phyloP scores from a whole-genome alignment of 306 rosid genomes.

The Canavalia ensiformis region DNA sequence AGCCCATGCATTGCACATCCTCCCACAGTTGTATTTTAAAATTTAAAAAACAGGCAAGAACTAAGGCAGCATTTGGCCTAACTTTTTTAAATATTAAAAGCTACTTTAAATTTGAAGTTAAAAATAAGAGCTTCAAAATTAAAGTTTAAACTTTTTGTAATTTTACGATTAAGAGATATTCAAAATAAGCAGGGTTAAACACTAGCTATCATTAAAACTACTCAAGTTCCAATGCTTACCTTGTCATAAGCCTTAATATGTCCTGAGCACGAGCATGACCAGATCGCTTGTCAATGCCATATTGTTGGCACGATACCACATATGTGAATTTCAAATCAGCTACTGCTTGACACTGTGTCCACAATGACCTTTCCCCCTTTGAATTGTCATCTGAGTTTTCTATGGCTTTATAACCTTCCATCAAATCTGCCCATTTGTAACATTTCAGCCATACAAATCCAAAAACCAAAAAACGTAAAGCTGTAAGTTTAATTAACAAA shows the following conservation, averaged over 20 bases:
- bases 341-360: constrained; percentile 94
- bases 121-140: no score
- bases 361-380: constrained; percentile 82
- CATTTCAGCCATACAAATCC: constrained; percentile 28
- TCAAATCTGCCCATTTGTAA: constrained; percentile 71
- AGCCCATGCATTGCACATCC: not conserved
- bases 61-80: no score
- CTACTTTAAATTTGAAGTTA: no score
- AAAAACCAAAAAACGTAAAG: not conserved
- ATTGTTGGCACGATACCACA: constrained; percentile 93
- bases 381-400: constrained; percentile 80
- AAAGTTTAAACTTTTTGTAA: no score
- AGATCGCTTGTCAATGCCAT: constrained; percentile 94
- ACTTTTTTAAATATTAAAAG: no score
- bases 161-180: not conserved
- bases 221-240: constrained; percentile 57
- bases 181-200: not conserved
- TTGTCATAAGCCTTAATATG: constrained; percentile 89
- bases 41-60: constrained; percentile 9
- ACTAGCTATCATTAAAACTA: not conserved
- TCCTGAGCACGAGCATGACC: constrained; percentile 84
- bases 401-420: constrained; percentile 96
- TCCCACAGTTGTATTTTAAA: constrained; percentile 9
- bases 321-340: constrained; percentile 97
- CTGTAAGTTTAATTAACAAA: constrained; percentile 3